Base-by-base conservation (phyloP, 2,329 filamentous ascomycete genomes). In the Epichloe sylvatica region DNA sequence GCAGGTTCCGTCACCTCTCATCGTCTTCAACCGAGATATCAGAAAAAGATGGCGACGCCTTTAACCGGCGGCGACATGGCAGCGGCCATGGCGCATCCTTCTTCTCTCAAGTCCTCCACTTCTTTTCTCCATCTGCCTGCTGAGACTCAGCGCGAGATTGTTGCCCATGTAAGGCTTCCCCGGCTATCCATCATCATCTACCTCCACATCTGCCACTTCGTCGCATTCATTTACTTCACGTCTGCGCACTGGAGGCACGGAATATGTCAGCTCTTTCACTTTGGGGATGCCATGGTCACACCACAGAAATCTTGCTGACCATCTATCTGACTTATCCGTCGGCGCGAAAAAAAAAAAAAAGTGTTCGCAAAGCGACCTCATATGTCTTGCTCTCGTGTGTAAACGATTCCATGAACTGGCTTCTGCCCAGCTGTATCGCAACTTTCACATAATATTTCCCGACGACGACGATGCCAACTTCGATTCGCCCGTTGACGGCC, bases 391-490 rank as follows among this genome's bases (percentile, higher is more conserved):
- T 13, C 71, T 80, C 35, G 78, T 80, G 51, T 81, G 73, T 42
- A 74, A 64, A 51, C 71, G 74, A 50, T 78, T 81, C 57, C 74
- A 74, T 55, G 70, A 78, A 37, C 66, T 82, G 30, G 77, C 78
- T 44, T 74, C 78, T 43, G 65, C 73, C 39, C 68, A 77, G 52
- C 65, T 83, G 15, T 83, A 83, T 60, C 75, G 76, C 52, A 73
- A 68, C 50, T 78, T 83, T 58, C 68, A 73, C 57, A 79, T 81
- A 53, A 67, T 79, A 49, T 81, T 83, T 57, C 73, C 75, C n/a
- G 76, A 80, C 51, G 73, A 78, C 47, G 75, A 80, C 55, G 74
- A 77, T 51, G 60, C 67, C 1, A 63, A 62, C 38, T 74, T 70
- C 56, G 75, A 78, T 45, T 71, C 68, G 0, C 69, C 71, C n/a